Conservation (phyloP, 192 early-diverging fungal species). For the Spinellus fusiger region DNA sequence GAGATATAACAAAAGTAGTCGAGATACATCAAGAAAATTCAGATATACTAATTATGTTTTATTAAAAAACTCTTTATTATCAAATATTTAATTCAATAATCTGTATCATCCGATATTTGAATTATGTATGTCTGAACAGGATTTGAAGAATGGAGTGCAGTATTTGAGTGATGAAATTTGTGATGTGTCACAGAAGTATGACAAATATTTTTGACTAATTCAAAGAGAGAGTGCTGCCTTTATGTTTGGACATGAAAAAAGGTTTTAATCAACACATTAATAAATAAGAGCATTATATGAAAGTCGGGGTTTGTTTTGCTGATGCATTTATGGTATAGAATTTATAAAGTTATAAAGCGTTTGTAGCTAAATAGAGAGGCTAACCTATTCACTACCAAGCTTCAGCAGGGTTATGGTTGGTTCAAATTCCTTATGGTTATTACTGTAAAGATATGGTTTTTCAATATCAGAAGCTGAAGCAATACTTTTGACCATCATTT, state of each 20-base stretch:
- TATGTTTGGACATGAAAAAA: background rate
- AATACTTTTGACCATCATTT: slow-evolving; percentile 2
- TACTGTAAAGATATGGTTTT: background rate
- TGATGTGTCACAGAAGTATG: too few relatives aligned
- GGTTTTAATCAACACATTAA: background rate
- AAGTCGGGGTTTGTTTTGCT: background rate
- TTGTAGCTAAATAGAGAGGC: background rate
- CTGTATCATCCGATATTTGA: too few relatives aligned
- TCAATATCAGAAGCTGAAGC: slow-evolving; percentile 4
- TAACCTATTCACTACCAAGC: background rate
- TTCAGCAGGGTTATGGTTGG: background rate
- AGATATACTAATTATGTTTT: too few relatives aligned
- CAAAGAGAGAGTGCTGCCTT: too few relatives aligned
- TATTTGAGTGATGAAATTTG: too few relatives aligned
- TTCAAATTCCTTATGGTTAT: slow-evolving; percentile 1
- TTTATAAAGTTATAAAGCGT: background rate
- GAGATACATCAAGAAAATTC: too few relatives aligned
- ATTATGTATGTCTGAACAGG: too few relatives aligned
- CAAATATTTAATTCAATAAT: too few relatives aligned
- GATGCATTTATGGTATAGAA: background rate
- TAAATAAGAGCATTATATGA: slow-evolving; percentile 1
- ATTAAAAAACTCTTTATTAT: too few relatives aligned
- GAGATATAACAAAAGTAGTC: too few relatives aligned
- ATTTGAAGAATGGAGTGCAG: too few relatives aligned
- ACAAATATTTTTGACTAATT: too few relatives aligned